These are phyloP conservation scores for Babesia divergens DNA, from an alignment of 169 alveolate species.

Conservation along the genomic window DNA sequence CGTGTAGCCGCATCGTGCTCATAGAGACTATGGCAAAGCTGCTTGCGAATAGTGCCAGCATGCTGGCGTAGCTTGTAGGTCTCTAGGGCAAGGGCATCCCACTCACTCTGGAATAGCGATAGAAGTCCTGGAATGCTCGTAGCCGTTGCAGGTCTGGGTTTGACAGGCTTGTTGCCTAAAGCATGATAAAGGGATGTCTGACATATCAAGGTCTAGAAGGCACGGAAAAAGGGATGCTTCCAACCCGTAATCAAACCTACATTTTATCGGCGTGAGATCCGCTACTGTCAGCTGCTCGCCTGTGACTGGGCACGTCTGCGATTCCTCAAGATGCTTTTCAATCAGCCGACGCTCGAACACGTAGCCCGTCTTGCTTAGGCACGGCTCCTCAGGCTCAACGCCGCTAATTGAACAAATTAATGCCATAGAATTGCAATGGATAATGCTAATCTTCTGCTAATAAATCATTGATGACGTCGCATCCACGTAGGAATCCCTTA, in stretches of 20 bases:
- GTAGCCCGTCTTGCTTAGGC: constrained; percentile 81
- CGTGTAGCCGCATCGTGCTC: constrained; percentile 98
- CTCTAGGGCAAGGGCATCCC: constrained; percentile 95
- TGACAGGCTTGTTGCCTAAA: constrained; percentile 70
- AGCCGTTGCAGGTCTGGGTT: constrained; percentile 90
- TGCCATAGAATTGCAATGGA: constrained; percentile 64
- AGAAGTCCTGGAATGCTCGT: constrained; percentile 91
- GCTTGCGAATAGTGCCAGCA: constrained; percentile 85
- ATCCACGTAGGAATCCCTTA: constrained; percentile 4
- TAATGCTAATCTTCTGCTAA: not conserved
- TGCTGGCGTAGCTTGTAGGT: constrained; percentile 86
- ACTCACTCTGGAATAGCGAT: constrained; percentile 89
- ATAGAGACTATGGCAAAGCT: constrained; percentile 93
- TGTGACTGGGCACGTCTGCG: constrained; percentile 79
- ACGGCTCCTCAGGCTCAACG: constrained; percentile 83
- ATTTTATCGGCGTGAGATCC: constrained; percentile 74
- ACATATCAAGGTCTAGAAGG: too few species aligned
- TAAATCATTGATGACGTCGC: not conserved
- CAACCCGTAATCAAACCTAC: constrained; percentile 22
- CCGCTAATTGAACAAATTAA: constrained; percentile 83
- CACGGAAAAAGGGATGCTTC: not conserved
- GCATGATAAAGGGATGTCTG: too few species aligned
- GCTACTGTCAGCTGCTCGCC: constrained; percentile 73
- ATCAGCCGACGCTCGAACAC: constrained; percentile 79
- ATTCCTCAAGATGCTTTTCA: constrained; percentile 77